phyloP scores from a whole-genome alignment of 306 rosid genomes.

The Sicyos edulis region DNA sequence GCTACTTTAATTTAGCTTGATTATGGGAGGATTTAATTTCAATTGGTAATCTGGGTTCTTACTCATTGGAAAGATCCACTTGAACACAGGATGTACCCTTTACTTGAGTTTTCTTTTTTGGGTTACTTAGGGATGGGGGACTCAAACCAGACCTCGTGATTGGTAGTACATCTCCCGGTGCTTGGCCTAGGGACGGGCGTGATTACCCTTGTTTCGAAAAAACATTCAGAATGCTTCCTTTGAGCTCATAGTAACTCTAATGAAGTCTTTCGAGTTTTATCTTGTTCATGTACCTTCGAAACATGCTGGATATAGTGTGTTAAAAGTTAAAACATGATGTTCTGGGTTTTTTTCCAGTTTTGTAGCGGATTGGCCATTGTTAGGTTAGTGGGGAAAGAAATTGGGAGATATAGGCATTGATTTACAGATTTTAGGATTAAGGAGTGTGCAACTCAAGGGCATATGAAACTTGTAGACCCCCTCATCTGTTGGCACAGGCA shows the following conservation, averaged over 20 bases:
- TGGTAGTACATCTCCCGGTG: too few relatives aligned
- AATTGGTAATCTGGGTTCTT: background rate
- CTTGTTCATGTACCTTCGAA: slow-evolving; percentile 7
- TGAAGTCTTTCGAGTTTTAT: background rate
- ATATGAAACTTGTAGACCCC: background rate
- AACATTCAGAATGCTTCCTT: too few relatives aligned
- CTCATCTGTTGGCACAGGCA: slow-evolving; percentile 7
- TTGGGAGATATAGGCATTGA: slow-evolving; percentile 7
- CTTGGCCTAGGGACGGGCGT: too few relatives aligned
- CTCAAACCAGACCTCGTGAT: too few relatives aligned
- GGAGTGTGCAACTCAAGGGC: background rate
- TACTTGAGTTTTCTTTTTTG: background rate
- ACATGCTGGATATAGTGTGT: background rate
- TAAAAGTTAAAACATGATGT: background rate
- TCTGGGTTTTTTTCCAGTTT: background rate
- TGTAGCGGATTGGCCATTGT: background rate
- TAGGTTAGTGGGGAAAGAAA: background rate
- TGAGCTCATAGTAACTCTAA: background rate
- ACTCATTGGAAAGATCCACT: background rate
- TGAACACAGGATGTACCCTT: background rate
- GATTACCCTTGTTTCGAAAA: too few relatives aligned
- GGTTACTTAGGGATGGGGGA: too few relatives aligned
- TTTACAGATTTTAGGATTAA: background rate
- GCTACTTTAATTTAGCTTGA: background rate
- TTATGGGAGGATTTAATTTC: background rate